These are phyloP conservation scores for Saururus chinensis DNA, from an alignment of 164 flowering plant genomes.

Conservation along the genomic window DNA sequence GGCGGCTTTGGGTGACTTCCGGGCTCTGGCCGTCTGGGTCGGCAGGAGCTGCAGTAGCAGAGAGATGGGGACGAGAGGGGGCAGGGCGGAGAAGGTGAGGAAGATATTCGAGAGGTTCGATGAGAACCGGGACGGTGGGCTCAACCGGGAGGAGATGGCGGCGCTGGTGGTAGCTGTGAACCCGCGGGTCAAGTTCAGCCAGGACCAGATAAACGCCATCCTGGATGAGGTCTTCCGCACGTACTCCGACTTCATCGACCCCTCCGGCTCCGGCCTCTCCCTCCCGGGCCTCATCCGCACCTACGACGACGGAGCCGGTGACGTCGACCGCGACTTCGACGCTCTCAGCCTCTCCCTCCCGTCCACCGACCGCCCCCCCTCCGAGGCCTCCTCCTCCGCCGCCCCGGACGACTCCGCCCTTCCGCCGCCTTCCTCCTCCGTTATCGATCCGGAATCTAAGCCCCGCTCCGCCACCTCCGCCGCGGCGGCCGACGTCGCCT, in stretches of 20 bases:
- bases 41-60: neutral
- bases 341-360: slow-evolving; percentile 61
- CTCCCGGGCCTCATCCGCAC: slow-evolving; percentile 78
- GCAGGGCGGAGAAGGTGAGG: slow-evolving; percentile 93
- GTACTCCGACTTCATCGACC: slow-evolving; percentile 82
- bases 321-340: slow-evolving; percentile 93
- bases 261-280: slow-evolving; percentile 70
- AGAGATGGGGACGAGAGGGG: slow-evolving; percentile 29
- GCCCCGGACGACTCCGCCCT: slow-evolving; percentile 34
- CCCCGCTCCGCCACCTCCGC: slow-evolving; percentile 87
- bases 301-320: slow-evolving; percentile 98
- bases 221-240: slow-evolving; percentile 93
- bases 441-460: slow-evolving; percentile 47
- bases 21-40: neutral
- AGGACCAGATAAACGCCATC: slow-evolving; percentile 89
- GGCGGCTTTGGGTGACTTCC: too few relatives aligned
- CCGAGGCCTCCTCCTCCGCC: slow-evolving; percentile 60
- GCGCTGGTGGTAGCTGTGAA: slow-evolving; percentile 93
- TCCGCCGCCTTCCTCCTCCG: slow-evolving; percentile 53
- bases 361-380: slow-evolving; percentile 9
- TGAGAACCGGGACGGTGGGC: slow-evolving; percentile 68
- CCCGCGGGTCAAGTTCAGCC: slow-evolving; percentile 93
- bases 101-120: slow-evolving; percentile 86
- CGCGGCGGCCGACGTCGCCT: slow-evolving; percentile 77
- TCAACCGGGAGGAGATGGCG: slow-evolving; percentile 89